Evolutionary conservation across 2,329 filamentous ascomycete species (phyloP), one percentile per base, ranked within the genome.

Genomic region (Trichoderma breve): DNA sequence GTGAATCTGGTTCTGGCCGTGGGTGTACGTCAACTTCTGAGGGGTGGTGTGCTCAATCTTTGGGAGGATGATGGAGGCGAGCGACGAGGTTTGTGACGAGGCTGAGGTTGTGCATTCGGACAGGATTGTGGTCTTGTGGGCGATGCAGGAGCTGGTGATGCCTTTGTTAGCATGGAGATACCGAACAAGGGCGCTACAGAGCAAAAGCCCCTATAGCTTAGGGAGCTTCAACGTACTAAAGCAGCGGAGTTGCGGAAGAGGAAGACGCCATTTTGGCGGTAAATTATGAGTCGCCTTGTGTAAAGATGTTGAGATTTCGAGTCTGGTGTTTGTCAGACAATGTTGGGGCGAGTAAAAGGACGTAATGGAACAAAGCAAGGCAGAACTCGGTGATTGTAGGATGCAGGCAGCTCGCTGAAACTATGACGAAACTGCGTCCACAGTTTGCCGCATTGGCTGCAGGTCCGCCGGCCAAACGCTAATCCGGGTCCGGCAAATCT

Each of bases 1-100:
- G 87, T 99, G 95, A 82, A 98, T 96, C 86, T 96, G 94, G 82
- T 97, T 91, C 73, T 91, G 86, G 83, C 94, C 93, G 82, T 98
- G 94, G 53, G 94, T 97, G 85, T 97, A 98, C 70, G 95, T 98
- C 75, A 97, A 89, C 83, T 98, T 98, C 79, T 97, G 91, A 1
- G 94, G 87, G 34, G 87, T 85, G 74, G 86, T 84, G 84, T 99
- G 96, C 71, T 88, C 87, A 86, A 99, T 97, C 82, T 97, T 97
- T 72, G 97, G 96, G 58, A 99, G 93, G 84, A 99, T 94, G 77
- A 98, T 87, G 58, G 94, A 96, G 76, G 95, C 94, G 77, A 98
- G 92, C 14, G 92, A 94, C 5, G 94, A 94, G 71, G 93, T 93
- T 76, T 93, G 90, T 55, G 92, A 93, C 11, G 92, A 91, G 73